A percentile compares a stretch with the other conserved stretches of the same genome.
phyloP scores from a whole-genome alignment of 1,284 basidiomycete species.

The Pseudozyma sp. region DNA sequence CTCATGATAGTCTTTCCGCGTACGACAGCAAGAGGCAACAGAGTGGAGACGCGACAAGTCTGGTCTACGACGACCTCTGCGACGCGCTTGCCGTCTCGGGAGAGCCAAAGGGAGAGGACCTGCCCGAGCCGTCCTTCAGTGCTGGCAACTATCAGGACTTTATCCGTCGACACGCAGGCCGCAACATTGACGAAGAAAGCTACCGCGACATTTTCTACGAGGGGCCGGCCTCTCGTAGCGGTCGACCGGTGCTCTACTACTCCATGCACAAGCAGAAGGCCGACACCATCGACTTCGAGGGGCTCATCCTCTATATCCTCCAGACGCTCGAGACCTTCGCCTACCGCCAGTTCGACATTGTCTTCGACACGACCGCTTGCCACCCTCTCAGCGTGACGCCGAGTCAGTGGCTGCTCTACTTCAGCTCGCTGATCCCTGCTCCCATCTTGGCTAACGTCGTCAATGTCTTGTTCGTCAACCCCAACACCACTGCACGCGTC shows the following conservation, averaged over 20 bases:
- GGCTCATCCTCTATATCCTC: constrained; percentile 73
- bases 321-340: constrained; percentile 50
- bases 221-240: constrained; percentile 62
- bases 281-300: constrained; percentile 84
- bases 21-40: constrained; percentile 9
- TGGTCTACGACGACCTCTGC: constrained; percentile 57
- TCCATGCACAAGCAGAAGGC: constrained; percentile 75
- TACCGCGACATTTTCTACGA: constrained; percentile 58
- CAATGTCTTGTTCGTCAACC: constrained; percentile 57
- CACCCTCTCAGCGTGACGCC: constrained; percentile 50
- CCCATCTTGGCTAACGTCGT: constrained; percentile 53
- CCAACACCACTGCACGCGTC: constrained; percentile 52
- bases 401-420: constrained; percentile 61
- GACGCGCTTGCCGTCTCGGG: constrained; percentile 49
- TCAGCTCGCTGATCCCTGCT: constrained; percentile 51
- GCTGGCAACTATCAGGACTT: constrained; percentile 57
- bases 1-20: constrained; percentile 4
- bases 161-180: constrained; percentile 50
- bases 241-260: constrained; percentile 71
- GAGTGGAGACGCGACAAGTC: constrained; percentile 19
- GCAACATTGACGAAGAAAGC: constrained; percentile 55
- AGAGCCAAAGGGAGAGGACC: constrained; percentile 48
- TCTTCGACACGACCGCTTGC: constrained; percentile 56
- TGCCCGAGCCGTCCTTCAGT: constrained; percentile 28
- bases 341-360: constrained; percentile 53